Percentiles rank a stretch among this genome's conserved stretches.
Evolutionary conservation across 2,329 filamentous ascomycete genomes (phyloP).

Genomic region (Colletotrichum siamense): DNA sequence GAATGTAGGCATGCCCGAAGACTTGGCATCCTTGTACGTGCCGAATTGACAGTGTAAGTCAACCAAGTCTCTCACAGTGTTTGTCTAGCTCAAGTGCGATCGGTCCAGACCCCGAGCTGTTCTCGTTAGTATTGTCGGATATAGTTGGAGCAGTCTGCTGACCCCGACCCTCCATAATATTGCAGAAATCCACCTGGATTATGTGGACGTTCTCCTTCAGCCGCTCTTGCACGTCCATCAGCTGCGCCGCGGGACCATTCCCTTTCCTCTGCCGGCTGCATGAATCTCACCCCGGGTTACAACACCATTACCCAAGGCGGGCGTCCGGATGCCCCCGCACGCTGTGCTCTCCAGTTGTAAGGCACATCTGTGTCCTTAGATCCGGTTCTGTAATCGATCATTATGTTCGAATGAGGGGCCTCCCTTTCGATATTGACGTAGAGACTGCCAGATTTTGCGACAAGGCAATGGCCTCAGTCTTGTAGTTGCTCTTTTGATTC

Average conservation of each 20-base stretch:
- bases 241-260: background rate
- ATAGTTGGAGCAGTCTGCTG: constrained; percentile 7
- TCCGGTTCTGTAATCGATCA: background rate
- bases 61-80: constrained; percentile 4
- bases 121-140: background rate
- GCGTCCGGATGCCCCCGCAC: background rate
- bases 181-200: background rate
- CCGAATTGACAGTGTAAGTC: background rate
- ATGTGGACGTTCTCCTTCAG: background rate
- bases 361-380: background rate
- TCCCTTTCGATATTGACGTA: constrained; percentile 8
- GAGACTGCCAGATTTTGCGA: background rate
- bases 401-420: background rate
- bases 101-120: background rate
- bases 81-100: background rate
- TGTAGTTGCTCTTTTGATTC: background rate
- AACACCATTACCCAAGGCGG: background rate
- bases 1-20: constrained; percentile 8
- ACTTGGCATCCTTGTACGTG: background rate
- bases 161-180: background rate
- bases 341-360: constrained; percentile 2
- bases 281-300: background rate
- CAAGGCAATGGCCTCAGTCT: background rate
- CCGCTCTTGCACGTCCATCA: background rate
- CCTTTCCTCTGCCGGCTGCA: background rate